phyloP scores from a whole-genome alignment of 805 yeast genomes.

The Candida cerambycidarum region DNA sequence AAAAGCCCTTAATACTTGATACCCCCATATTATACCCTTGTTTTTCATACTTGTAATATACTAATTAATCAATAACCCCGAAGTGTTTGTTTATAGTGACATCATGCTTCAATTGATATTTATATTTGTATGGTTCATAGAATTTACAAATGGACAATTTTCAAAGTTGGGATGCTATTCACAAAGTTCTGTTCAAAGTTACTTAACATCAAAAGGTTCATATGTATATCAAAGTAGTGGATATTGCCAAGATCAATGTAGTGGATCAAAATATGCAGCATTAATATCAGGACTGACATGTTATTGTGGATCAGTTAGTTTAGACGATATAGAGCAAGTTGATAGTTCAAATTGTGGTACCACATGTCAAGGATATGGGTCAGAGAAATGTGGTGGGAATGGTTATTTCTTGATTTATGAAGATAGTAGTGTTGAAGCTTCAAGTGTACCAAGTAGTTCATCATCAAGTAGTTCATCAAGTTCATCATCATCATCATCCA shows the following conservation, averaged over 20 bases:
- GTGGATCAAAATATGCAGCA: constrained; percentile 38
- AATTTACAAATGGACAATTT: constrained; percentile 10
- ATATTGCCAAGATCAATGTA: constrained; percentile 55
- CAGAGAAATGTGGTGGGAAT: constrained; percentile 40
- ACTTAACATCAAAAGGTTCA: constrained; percentile 44
- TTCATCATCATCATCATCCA: constrained; percentile 6
- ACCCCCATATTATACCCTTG: neutral
- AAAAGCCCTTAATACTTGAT: neutral
- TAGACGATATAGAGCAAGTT: constrained; percentile 26
- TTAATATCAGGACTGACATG: constrained; percentile 36
- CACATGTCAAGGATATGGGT: constrained; percentile 36
- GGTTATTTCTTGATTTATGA: constrained; percentile 32
- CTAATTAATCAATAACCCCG: neutral
- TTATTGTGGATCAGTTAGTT: constrained; percentile 37
- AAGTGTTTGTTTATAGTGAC: neutral
- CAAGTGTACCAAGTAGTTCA: constrained; percentile 13
- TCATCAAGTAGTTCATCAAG: constrained; percentile 15
- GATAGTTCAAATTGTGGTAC: constrained; percentile 28
- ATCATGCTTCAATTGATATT: constrained; percentile 2
- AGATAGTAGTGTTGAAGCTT: constrained; percentile 20
- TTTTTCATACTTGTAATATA: neutral
- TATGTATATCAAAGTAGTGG: constrained; percentile 60
- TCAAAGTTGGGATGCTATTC: constrained; percentile 25
- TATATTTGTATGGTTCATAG: constrained; percentile 1
- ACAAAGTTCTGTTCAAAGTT: constrained; percentile 26